Evolutionary conservation across 805 yeast genomes (phyloP).

Genomic region (Teunomyces funiuensis): DNA sequence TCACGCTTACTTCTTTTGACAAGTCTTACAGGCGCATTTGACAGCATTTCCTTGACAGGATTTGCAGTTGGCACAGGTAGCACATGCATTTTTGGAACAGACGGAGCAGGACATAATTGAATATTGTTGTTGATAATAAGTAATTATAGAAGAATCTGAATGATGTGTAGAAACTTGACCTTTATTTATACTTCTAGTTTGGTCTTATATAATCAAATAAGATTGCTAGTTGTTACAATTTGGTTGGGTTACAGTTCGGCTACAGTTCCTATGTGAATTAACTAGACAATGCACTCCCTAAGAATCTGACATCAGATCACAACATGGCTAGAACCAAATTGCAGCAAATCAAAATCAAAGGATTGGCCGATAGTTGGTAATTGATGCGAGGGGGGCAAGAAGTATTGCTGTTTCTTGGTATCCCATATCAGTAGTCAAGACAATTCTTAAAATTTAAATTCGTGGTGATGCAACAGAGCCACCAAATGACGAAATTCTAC

Average conservation of each 20-base stretch:
- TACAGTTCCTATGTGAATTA: too few relatives aligned
- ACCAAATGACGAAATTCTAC: too few relatives aligned
- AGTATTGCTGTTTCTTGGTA: neutral
- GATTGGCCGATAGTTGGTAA: neutral
- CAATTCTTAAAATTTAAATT: too few relatives aligned
- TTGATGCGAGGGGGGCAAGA: neutral
- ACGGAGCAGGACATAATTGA: constrained; percentile 12
- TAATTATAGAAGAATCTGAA: too few relatives aligned
- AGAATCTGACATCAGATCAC: too few relatives aligned
- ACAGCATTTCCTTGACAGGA: constrained; percentile 6
- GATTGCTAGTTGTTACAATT: too few relatives aligned
- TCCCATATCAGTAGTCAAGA: neutral
- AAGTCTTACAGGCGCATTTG: constrained; percentile 13
- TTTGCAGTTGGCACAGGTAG: constrained; percentile 13
- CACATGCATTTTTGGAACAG: constrained; percentile 10
- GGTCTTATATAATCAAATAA: too few relatives aligned
- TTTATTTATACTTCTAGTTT: constrained; percentile 6
- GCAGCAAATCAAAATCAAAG: neutral
- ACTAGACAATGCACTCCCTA: too few relatives aligned
- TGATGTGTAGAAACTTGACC: neutral
- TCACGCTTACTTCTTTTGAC: constrained; percentile 10
- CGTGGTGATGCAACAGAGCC: too few relatives aligned
- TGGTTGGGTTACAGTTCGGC: neutral
- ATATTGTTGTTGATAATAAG: too few relatives aligned
- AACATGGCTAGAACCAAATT: too few relatives aligned